phyloP scores from a whole-genome alignment of 2,329 filamentous ascomycete species.

The Colletotrichum acutatum region DNA sequence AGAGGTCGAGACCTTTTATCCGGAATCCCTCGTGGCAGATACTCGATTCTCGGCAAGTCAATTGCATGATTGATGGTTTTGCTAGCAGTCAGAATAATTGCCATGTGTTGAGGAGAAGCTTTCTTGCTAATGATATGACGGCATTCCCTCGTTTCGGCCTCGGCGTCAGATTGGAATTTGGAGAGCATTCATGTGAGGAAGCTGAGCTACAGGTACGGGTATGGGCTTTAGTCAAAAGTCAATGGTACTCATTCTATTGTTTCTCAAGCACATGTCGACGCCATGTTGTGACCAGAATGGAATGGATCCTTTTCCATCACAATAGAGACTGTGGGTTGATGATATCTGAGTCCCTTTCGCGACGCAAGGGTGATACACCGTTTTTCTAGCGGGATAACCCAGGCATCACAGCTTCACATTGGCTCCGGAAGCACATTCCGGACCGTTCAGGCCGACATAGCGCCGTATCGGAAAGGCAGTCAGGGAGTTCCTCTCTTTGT shows the following conservation, averaged over 20 bases:
- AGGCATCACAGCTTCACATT: background rate
- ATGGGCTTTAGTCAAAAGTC: too few species aligned
- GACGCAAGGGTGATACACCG: too few species aligned
- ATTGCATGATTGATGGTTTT: background rate
- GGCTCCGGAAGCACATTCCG: background rate
- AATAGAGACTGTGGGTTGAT: background rate
- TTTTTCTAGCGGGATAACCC: background rate
- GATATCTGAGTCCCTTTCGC: background rate
- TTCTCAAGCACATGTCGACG: background rate
- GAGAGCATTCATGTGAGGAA: conserved; percentile 2
- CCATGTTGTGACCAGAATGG: background rate
- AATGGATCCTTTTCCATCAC: background rate
- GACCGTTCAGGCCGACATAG: background rate
- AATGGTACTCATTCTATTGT: background rate
- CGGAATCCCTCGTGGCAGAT: background rate
- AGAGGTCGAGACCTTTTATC: background rate
- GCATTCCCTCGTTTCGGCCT: background rate
- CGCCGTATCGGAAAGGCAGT: background rate
- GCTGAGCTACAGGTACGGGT: background rate
- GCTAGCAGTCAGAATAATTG: background rate
- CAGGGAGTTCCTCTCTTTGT: background rate
- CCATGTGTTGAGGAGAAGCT: background rate
- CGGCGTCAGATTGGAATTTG: background rate
- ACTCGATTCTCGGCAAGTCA: background rate
- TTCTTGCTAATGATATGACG: background rate